Percentiles rank a stretch among this genome's conserved stretches.
Evolutionary conservation across 2,329 filamentous ascomycete species (phyloP).

Genomic region (Biscogniauxia mediterranea): DNA sequence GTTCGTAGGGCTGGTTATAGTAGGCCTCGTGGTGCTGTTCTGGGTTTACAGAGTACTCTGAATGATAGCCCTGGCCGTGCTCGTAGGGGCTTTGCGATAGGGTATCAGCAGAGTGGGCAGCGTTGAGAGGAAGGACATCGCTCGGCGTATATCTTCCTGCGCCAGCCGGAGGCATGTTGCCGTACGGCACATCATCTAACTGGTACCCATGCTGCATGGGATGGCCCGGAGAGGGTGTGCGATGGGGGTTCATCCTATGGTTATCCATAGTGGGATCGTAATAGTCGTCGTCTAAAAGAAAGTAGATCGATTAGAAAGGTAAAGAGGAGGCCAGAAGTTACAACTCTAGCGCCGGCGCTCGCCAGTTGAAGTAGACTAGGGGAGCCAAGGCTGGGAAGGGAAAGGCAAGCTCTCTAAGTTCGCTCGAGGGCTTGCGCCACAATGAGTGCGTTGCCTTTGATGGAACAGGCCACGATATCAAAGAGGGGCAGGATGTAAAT

Average conservation of each 20-base stretch:
- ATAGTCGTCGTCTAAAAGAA: conserved; percentile 52
- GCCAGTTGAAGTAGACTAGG: conserved; percentile 6
- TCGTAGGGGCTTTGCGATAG: conserved; percentile 46
- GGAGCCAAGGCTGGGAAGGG: neutral
- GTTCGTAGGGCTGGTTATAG: conserved; percentile 79
- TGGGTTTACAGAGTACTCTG: conserved; percentile 75
- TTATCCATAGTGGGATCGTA: conserved; percentile 60
- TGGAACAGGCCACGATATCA: neutral
- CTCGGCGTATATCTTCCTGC: conserved; percentile 58
- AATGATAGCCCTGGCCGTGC: conserved; percentile 49
- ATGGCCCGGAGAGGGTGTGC: conserved; percentile 75
- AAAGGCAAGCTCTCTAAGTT: neutral
- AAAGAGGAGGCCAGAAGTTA: neutral
- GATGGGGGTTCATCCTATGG: conserved; percentile 45
- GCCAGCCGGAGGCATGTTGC: conserved; percentile 65
- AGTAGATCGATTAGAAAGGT: conserved; percentile 6
- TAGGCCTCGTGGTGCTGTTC: conserved; percentile 86
- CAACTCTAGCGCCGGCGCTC: neutral
- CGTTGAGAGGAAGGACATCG: conserved; percentile 79
- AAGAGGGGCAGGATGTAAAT: neutral
- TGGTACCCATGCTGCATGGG: conserved; percentile 75
- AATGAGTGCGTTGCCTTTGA: conserved; percentile 11
- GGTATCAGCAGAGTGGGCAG: conserved; percentile 62
- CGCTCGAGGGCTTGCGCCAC: conserved; percentile 18
- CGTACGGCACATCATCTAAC: conserved; percentile 75